phyloP scores from a whole-genome alignment of 805 yeast genomes.

The Starmerella apicola region DNA sequence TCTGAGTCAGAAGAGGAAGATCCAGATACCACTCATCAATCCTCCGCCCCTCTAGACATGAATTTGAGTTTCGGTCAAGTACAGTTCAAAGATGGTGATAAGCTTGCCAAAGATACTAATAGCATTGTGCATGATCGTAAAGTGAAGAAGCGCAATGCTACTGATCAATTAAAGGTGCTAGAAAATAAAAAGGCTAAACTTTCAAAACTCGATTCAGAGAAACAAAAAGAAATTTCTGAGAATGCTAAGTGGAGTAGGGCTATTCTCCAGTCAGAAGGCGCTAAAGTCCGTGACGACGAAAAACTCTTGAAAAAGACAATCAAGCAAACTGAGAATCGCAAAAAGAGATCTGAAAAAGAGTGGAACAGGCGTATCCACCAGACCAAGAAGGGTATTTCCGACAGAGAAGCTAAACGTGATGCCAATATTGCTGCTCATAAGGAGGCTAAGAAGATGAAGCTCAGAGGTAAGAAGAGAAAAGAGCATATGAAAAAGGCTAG shows the following conservation, averaged over 20 bases:
- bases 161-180: conserved; percentile 69
- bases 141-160: conserved; percentile 61
- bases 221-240: conserved; percentile 43
- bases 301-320: conserved; percentile 72
- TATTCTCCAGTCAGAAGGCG: conserved; percentile 77
- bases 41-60: conserved; percentile 11
- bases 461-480: conserved; percentile 59
- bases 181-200: conserved; percentile 62
- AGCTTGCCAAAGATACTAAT: conserved; percentile 60
- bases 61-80: conserved; percentile 58
- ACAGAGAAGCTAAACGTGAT: conserved; percentile 76
- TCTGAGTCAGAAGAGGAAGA: conserved; percentile 19
- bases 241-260: conserved; percentile 79
- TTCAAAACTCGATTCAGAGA: conserved; percentile 48
- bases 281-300: conserved; percentile 80
- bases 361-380: conserved; percentile 83
- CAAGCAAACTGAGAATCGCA: conserved; percentile 68
- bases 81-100: conserved; percentile 67
- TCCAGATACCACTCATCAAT: conserved; percentile 26
- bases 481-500: conserved; percentile 17
- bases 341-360: conserved; percentile 75
- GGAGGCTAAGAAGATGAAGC: conserved; percentile 53
- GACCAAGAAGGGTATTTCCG: conserved; percentile 62
- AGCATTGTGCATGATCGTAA: conserved; percentile 38
- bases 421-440: conserved; percentile 77